Evolutionary conservation across 1,139 yeast genomes (phyloP), one percentile per base, ranked within the genome.

Genomic region (Wickerhamomyces sp.): DNA sequence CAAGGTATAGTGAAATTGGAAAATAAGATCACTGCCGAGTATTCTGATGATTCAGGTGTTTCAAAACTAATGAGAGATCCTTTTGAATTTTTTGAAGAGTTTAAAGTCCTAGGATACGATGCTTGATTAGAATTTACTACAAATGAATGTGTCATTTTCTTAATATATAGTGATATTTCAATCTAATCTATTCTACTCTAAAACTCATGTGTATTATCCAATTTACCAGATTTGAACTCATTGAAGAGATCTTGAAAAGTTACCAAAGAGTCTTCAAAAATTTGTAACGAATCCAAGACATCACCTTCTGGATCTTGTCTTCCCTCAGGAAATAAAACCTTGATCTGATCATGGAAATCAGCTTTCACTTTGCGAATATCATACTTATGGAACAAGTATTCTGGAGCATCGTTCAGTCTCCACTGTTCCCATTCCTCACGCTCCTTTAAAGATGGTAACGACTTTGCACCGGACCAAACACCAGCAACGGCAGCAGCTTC

Each of bases 1-100:
- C 88, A 85, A 51, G 96, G 96, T 0, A 62, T 82, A 28, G 76
- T 83, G 30, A 86, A 84, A 59, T 75, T 87, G 23, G 78, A 76
- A 46, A 81, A 81, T 47, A 79, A 82, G 50, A 75, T 86, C n/a
- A 77, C 76, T 39, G 93, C 91, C 7, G 70, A 75, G 34, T 86
- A 79, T 56, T 70, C 79, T 23, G 67, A 64, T 22, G 40, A 40
- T 4, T 47, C 62, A n/a, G 64, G 88, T 6, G 75, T 79, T 26
- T 71, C 65, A 23, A 78, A 72, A 23, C 63, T 82, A 62, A 66
- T 82, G 70, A 70, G 68, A 23, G 76, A 73, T 39, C 56, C 71
- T 29, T 68, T 76, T 50, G 58, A 59, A 28, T 73, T 71, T 42
- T 62, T 78, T 49, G 68, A 68, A 46, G 59, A 59, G 31, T 78